phyloP scores from a whole-genome alignment of 2,329 filamentous ascomycete genomes.

The Microascus cirrosus region DNA sequence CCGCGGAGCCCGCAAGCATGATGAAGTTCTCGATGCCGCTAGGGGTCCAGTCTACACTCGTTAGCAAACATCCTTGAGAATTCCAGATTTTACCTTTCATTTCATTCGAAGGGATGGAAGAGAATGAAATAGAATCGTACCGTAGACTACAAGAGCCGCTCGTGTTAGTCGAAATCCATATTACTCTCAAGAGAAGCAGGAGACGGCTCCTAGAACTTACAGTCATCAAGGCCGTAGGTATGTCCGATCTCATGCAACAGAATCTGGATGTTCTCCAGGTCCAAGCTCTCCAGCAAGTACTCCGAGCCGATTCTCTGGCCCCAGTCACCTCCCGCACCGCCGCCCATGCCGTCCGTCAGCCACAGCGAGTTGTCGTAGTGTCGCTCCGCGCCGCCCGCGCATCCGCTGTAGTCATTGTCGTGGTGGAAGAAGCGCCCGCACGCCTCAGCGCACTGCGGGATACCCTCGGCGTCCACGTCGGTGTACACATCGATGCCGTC shows the following conservation, averaged over 20 bases:
- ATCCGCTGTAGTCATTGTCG: conserved; percentile 26
- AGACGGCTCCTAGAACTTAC: conserved; percentile 10
- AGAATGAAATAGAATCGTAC: neutral
- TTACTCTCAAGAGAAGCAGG: neutral
- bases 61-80: neutral
- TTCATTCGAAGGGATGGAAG: neutral
- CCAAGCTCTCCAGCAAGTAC: conserved; percentile 26
- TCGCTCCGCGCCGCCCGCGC: conserved; percentile 21
- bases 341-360: conserved; percentile 31
- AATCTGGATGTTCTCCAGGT: conserved; percentile 27
- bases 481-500: conserved; percentile 28
- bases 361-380: conserved; percentile 35
- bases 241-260: conserved; percentile 34
- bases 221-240: conserved; percentile 28
- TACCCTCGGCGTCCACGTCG: conserved; percentile 23
- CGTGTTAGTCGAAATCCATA: neutral
- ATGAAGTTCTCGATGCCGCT: conserved; percentile 27
- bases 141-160: neutral
- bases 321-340: conserved; percentile 34
- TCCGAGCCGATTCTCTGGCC: conserved; percentile 31
- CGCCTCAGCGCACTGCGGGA: conserved; percentile 26
- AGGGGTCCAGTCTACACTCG: conserved; percentile 26
- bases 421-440: conserved; percentile 34
- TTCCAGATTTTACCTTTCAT: neutral
- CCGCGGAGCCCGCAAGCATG: conserved; percentile 30